These are phyloP conservation scores for Lathyrus aphaca DNA, from an alignment of 306 rosid genomes.

Conservation along the genomic window DNA sequence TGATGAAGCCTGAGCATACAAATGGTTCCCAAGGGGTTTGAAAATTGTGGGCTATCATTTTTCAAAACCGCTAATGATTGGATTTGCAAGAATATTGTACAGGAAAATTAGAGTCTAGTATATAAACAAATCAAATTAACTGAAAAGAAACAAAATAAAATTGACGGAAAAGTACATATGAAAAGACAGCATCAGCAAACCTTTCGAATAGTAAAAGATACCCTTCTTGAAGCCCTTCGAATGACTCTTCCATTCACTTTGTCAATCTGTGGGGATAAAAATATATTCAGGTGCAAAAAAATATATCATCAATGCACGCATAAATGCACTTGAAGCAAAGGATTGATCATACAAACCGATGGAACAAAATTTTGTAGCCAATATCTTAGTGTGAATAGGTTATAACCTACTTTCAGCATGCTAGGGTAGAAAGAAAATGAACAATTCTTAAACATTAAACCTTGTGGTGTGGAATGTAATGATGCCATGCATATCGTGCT, in stretches of 20 bases:
- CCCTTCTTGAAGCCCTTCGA: conserved; percentile 79
- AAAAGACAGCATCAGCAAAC: conserved; percentile 47
- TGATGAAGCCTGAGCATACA: not conserved
- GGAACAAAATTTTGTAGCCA: too few species aligned
- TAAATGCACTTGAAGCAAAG: conserved; percentile 7
- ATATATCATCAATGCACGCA: conserved; percentile 25
- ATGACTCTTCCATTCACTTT: conserved; percentile 60
- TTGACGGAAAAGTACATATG: not conserved
- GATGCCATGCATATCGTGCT: conserved; percentile 93
- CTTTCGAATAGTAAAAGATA: conserved; percentile 85
- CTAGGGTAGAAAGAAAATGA: not conserved
- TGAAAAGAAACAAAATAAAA: not conserved
- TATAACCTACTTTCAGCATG: conserved; percentile 16
- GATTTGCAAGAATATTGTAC: not conserved
- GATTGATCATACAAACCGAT: not conserved
- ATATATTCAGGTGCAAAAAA: conserved; percentile 26
- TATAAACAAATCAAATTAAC: conserved; percentile 1
- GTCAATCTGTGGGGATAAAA: conserved; percentile 61
- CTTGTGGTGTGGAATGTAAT: conserved; percentile 93
- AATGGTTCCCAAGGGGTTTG: not conserved
- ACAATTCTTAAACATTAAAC: conserved; percentile 39
- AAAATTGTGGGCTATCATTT: not conserved
- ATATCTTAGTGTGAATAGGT: conserved; percentile 12
- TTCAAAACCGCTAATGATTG: not conserved
- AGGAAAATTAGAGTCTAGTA: not conserved